Evolutionary conservation across 1,139 yeast genomes (phyloP).

Genomic region (Torulaspora pretoriensis): DNA sequence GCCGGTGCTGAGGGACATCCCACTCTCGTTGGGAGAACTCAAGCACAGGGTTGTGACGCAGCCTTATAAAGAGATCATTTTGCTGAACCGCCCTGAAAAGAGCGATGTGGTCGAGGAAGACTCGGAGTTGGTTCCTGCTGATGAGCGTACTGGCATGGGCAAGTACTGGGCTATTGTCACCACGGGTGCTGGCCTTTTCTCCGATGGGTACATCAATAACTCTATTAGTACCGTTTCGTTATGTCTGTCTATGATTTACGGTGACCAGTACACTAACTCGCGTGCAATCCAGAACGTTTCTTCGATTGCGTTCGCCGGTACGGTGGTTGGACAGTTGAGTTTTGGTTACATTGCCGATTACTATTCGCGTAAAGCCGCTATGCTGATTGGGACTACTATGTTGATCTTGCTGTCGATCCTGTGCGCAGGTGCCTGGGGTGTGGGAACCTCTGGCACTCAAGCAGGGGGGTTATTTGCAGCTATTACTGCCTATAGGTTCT

Average conservation of each 20-base stretch:
- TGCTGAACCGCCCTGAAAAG: conserved; percentile 11
- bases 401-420: conserved; percentile 72
- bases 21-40: conserved; percentile 41
- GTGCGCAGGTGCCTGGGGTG: conserved; percentile 87
- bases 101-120: conserved; percentile 4
- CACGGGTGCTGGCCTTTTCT: conserved; percentile 86
- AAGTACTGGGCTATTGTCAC: conserved; percentile 72
- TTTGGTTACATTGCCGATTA: conserved; percentile 81
- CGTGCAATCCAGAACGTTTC: conserved; percentile 72
- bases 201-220: conserved; percentile 87
- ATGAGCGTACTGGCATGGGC: neutral
- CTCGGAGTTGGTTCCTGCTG: conserved; percentile 6
- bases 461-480: conserved; percentile 72
- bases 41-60: conserved; percentile 41
- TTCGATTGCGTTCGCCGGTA: conserved; percentile 88
- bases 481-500: conserved; percentile 77
- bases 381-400: conserved; percentile 69
- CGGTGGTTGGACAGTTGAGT: conserved; percentile 76
- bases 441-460: conserved; percentile 46
- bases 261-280: conserved; percentile 55
- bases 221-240: conserved; percentile 74
- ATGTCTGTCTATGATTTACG: conserved; percentile 62
- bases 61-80: conserved; percentile 35
- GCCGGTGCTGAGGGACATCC: conserved; percentile 45
- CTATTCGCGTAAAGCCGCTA: conserved; percentile 72